Percentiles rank a stretch among this genome's conserved stretches.
phyloP scores from a whole-genome alignment of 495 filamentous ascomycete species.

The Xylaria castorea region DNA sequence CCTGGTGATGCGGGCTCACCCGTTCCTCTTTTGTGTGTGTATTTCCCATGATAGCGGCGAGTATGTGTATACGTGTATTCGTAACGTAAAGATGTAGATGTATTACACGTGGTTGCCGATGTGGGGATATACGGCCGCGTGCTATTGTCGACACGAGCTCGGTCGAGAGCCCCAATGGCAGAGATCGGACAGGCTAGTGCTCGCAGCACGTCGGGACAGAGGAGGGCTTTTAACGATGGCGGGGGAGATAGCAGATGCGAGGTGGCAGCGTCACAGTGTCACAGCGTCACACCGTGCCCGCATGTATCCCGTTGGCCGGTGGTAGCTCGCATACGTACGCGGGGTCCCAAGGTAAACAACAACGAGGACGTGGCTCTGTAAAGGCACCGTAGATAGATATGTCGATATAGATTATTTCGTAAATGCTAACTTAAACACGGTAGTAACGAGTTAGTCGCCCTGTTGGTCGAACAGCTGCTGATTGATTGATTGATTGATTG shows the following conservation, averaged over 20 bases:
- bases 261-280: not conserved
- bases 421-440: not conserved
- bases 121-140: not conserved
- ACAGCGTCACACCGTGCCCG: not conserved
- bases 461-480: too few relatives aligned
- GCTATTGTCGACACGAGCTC: not conserved
- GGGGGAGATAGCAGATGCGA: slow-evolving; percentile 1
- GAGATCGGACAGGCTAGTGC: not conserved
- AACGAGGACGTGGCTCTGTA: not conserved
- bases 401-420: not conserved
- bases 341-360: slow-evolving; percentile 1
- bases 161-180: not conserved
- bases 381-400: not conserved
- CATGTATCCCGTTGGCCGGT: not conserved
- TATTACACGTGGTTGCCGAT: not conserved
- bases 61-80: not conserved
- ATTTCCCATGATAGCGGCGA: slow-evolving; percentile 58
- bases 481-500: not conserved
- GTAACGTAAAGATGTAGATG: not conserved
- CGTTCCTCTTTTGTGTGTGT: slow-evolving; percentile 66
- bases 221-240: not conserved
- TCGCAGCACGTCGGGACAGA: slow-evolving; percentile 1
- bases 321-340: slow-evolving; percentile 11
- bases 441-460: not conserved
- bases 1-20: slow-evolving; percentile 49